Conservation (phyloP, 2,329 filamentous ascomycete species). For the Myriosclerotinia curreyana region DNA sequence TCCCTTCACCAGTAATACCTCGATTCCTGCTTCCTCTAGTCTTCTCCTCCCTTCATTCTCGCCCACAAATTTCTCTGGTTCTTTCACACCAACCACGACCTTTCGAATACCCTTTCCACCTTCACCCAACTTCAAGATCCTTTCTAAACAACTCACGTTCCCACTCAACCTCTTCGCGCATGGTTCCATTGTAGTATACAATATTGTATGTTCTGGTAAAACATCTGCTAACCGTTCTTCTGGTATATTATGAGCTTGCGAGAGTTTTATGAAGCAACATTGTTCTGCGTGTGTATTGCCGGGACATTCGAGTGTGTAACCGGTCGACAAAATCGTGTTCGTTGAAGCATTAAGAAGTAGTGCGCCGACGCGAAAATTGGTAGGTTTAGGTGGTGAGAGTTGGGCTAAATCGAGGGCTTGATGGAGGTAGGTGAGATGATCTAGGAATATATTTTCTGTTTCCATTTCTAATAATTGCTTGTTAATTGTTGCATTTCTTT, state of each 20-base stretch:
- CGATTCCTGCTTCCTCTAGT: conserved; percentile 69
- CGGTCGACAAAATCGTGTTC: conserved; percentile 66
- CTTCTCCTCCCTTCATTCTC: conserved; percentile 71
- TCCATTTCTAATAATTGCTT: conserved; percentile 5
- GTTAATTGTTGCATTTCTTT: background rate
- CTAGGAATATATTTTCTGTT: background rate
- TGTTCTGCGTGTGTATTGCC: conserved; percentile 98
- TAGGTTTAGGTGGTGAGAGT: conserved; percentile 78
- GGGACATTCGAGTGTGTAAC: conserved; percentile 84
- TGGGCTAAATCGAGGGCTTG: conserved; percentile 73
- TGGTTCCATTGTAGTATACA: conserved; percentile 94
- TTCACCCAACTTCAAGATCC: conserved; percentile 60
- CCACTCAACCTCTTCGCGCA: conserved; percentile 72
- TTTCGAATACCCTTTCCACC: conserved; percentile 53
- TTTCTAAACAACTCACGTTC: conserved; percentile 73
- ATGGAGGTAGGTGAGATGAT: conserved; percentile 55
- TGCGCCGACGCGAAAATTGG: conserved; percentile 94
- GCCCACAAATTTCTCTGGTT: conserved; percentile 86
- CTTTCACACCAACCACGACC: conserved; percentile 83
- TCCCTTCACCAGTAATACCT: conserved; percentile 69
- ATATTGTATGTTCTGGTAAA: conserved; percentile 52
- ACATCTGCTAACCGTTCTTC: conserved; percentile 54
- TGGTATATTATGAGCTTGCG: conserved; percentile 46
- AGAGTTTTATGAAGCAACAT: conserved; percentile 77
- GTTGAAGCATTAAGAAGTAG: conserved; percentile 63